Evolutionary conservation across 2,329 filamentous ascomycete genomes (phyloP), one percentile per base, ranked within the genome.

Genomic region (Aureobasidium sp.): DNA sequence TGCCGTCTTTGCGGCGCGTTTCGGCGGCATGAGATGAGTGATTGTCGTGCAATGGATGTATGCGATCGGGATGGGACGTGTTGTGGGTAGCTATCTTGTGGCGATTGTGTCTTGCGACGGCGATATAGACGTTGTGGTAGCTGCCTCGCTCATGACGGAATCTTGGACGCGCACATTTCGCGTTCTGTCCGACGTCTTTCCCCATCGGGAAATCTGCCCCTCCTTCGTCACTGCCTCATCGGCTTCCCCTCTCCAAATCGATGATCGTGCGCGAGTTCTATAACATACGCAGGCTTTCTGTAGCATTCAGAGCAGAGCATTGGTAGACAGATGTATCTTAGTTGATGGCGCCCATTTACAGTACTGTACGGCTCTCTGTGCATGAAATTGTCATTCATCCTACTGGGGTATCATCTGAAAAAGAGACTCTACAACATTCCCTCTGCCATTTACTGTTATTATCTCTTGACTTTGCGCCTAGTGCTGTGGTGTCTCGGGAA

Each of bases 1-100:
- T 17, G 63, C 62, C 42, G 58, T 23, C 37, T 50, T 41, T 61
- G 52, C 27, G 66, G 66, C 48, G 67, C 67, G 56, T 67, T 70
- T 62, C 1, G 61, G 61, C 44, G 61, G 52, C 61, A 62, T 62
- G 36, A 47, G 23, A 44, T n/a, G 8, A 26, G 57, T 44, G 37
- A 8, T 36, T 52, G 29, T 51, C 17, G 37, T 32, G 47, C 7
- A 29, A n/a, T 12, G 15, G 13, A 7, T 20, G 17, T 55, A 52
- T 29, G 60, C 60, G 50, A 56, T 48, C 50, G 50, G 32, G 26
- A 41, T 37, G 29, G 23, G 13, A 37, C 39, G 47, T 62, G 23
- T 56, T 56, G 41, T 12, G n/a, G 27, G 3, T 29, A 20, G 13
- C 17, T 26, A 26, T 39, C 5, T 26, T n/a, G 36, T 44, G 46